Evolutionary conservation across 495 filamentous ascomycete genomes (phyloP).

Genomic region (Penicillium coprophilum): DNA sequence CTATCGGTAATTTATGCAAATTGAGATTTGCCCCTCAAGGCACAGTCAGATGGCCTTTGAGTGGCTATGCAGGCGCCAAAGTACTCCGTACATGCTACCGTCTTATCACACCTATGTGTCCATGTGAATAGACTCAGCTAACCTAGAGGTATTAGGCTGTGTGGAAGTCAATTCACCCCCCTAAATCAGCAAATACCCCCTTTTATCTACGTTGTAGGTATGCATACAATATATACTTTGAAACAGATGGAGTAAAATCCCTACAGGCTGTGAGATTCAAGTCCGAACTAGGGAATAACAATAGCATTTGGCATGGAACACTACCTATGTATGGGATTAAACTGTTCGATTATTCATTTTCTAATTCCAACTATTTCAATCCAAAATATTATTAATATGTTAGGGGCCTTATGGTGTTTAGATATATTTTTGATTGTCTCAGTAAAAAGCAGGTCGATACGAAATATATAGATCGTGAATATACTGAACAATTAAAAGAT

Average conservation of each 20-base stretch:
- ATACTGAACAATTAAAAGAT: background rate
- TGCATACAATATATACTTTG: no score
- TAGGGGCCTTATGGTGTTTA: no score
- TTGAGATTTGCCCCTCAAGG: conserved; percentile 9
- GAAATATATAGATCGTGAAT: background rate
- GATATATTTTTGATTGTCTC: background rate
- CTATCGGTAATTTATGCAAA: conserved; percentile 5
- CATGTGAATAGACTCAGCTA: background rate
- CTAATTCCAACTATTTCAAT: background rate
- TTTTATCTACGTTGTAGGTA: no score
- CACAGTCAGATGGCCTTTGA: background rate
- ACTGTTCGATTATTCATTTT: background rate
- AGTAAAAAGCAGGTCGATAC: background rate
- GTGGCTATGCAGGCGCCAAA: background rate
- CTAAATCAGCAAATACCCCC: no score
- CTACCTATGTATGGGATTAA: background rate
- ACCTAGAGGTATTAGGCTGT: no score
- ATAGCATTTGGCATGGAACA: background rate
- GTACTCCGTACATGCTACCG: background rate
- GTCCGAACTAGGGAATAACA: no score
- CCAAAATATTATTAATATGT: background rate
- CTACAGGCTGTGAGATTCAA: background rate
- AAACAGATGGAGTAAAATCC: no score
- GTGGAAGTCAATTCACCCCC: no score
- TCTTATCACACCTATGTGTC: background rate